Evolutionary conservation across 306 rosid species (phyloP), one percentile per base, ranked within the genome.

Genomic region (Gleditsia sinensis): DNA sequence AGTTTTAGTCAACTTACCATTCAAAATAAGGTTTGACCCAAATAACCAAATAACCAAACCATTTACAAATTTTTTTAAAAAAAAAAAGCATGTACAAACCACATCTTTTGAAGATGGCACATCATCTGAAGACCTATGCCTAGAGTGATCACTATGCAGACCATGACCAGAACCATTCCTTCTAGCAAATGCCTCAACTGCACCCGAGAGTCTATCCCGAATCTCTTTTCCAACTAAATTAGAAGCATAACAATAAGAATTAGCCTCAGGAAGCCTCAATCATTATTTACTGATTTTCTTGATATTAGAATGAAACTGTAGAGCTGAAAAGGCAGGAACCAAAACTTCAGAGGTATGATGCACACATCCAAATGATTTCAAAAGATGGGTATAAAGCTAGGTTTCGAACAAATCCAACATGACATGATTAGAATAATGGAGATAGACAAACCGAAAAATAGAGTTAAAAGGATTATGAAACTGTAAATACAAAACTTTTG

Each of bases 111-210:
- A 92, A 3, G 91, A 87, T 25, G 98, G 96, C 69, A 43, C 83
- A 4, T 81, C 92, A 75, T 84, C 94, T 24, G 93, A 80, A 65
- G 93, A 80, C 83, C 90, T 88, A 49, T 89, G 91, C 81, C 95
- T 86, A 46, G 92, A 82, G 81, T 71, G 84, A 66, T 94, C 98
- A 45, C 94, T 65, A 63, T 82, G 91, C 66, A 90, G 71, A 71
- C 87, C 91, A 84, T 82, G 87, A 88, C 87, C 93, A 54, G 90
- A 58, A 65, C 81, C 78, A 85, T 88, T 91, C 88, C 95, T 90
- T 78, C 99, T 90, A 63, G 91, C 87, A 86, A 94, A 94, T 62
- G 93, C 97, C 85, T 90, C 96, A 8, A 94, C 92, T 2, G 93
- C 91, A 67, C 99, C 99, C 0, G 98, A 80, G 72, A 83, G 85